Evolutionary conservation across 495 filamentous ascomycete genomes (phyloP).

Genomic region (Gamarada debralockiae): DNA sequence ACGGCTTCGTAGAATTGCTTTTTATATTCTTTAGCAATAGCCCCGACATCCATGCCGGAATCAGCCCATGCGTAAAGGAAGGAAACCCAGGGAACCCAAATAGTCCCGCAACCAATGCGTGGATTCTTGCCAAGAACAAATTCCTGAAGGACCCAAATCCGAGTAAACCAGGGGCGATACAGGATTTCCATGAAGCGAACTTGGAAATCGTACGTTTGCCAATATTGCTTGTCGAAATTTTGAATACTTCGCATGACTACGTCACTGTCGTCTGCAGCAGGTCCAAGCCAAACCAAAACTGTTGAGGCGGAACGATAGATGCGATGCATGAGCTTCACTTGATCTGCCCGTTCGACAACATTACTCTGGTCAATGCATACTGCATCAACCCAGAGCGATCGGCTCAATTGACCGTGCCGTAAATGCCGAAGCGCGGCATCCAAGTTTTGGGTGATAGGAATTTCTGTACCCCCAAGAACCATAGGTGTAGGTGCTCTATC

Average conservation of each 20-base stretch:
- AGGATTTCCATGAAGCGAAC: not conserved
- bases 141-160: conserved; percentile 28
- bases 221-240: not conserved
- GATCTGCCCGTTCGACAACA: conserved; percentile 9
- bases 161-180: conserved; percentile 19
- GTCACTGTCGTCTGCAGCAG: not conserved
- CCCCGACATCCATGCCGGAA: not conserved
- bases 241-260: not conserved
- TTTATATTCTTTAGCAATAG: not conserved
- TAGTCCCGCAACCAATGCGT: conserved; percentile 21
- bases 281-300: conserved; percentile 13
- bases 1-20: not conserved
- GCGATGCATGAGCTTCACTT: conserved; percentile 11
- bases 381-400: conserved; percentile 14
- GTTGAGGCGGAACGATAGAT: conserved; percentile 10
- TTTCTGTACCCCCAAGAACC: conserved; percentile 4
- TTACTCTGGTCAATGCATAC: conserved; percentile 17
- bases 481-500: not conserved
- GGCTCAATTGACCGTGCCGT: not conserved
- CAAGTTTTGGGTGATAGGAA: conserved; percentile 3
- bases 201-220: not conserved
- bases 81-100: conserved; percentile 16
- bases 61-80: not conserved
- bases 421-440: conserved; percentile 10
- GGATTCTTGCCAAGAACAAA: conserved; percentile 23